Base-by-base conservation (phyloP, 2,329 filamentous ascomycete genomes). In the Botrytis pseudocinerea region DNA sequence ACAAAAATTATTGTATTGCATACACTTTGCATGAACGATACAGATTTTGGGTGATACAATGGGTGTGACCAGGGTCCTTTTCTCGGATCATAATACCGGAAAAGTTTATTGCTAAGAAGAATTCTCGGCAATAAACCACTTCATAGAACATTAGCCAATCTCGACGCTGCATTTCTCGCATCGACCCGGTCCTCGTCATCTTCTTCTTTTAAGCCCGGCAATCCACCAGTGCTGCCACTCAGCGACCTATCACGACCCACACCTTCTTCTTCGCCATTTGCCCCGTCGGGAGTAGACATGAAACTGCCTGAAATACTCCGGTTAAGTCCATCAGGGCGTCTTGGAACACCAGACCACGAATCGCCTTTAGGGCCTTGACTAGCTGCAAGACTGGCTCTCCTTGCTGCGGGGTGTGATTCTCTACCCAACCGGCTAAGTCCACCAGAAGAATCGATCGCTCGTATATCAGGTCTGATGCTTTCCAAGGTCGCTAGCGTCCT, bases 291-390 rank as follows among this genome's bases (percentile, higher is more conserved):
- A 42, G 87, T 86, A n/a, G 88, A 85, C 76, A 91, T 88, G 76
- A 93, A 88, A 80, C 90, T 92, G 65, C 92, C 90, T 72, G 92
- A 94, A 76, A 95, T 87, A 80, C 91, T 95, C 78, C 94, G 88
- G 79, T 88, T 92, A 72, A 94, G 83, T n/a, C 90, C 91, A 78
- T 97, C 93, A 44, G 91, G 78, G 63, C 79, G 90, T 75, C 96
- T 89, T 51, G 95, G 93, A 42, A 98, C 94, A 73, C 96, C 96
- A 79, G 94, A 97, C 96, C 96, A 99, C 25, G 96, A 92, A 82
- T 99, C 96, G n/a, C 96, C 96, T 84, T 97, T 97, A 68, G 96
- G 95, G 0, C 96, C 96, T 83, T 99, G 96, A 79, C 93, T 96
- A 64, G 93, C 93, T 25, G 93, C 93, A 77, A 98, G 83, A 82